Evolutionary conservation across 306 rosid species (phyloP).

Genomic region (Delonix regia): DNA sequence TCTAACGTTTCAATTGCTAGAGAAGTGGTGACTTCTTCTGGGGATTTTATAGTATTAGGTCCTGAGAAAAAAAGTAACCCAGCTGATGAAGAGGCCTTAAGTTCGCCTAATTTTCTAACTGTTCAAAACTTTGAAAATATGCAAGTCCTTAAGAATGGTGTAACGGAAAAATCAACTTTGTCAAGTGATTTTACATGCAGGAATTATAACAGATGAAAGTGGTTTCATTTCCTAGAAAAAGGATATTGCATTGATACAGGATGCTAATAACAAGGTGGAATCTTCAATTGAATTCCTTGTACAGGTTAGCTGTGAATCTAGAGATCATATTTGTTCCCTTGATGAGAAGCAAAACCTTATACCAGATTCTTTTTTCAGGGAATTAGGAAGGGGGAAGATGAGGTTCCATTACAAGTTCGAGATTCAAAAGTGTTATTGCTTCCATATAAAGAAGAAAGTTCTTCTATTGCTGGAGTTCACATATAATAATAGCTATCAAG

Average conservation of each 20-base stretch:
- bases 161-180: slow-evolving; percentile 45
- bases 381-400: slow-evolving; percentile 75
- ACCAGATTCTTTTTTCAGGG: slow-evolving; percentile 50
- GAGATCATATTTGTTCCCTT: slow-evolving; percentile 36
- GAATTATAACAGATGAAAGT: slow-evolving; percentile 37
- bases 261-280: slow-evolving; percentile 44
- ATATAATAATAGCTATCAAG: too few species aligned
- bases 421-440: slow-evolving; percentile 72
- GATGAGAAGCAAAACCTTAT: slow-evolving; percentile 40
- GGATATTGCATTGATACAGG: slow-evolving; percentile 45
- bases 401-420: slow-evolving; percentile 74
- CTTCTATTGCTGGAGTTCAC: slow-evolving; percentile 48
- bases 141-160: slow-evolving; percentile 50
- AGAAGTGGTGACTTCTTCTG: slow-evolving; percentile 42
- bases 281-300: slow-evolving; percentile 37
- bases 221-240: slow-evolving; percentile 44
- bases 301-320: slow-evolving; percentile 50
- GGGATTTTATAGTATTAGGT: slow-evolving; percentile 40
- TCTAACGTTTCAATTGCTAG: slow-evolving; percentile 33
- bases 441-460: slow-evolving; percentile 72
- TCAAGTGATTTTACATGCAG: slow-evolving; percentile 54
- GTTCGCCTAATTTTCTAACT: slow-evolving; percentile 46
- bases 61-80: slow-evolving; percentile 41
- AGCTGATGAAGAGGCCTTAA: slow-evolving; percentile 43
- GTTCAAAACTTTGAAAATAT: slow-evolving; percentile 49